phyloP scores from a whole-genome alignment of 257 asterid genomes.

The Phtheirospermum japonicum region DNA sequence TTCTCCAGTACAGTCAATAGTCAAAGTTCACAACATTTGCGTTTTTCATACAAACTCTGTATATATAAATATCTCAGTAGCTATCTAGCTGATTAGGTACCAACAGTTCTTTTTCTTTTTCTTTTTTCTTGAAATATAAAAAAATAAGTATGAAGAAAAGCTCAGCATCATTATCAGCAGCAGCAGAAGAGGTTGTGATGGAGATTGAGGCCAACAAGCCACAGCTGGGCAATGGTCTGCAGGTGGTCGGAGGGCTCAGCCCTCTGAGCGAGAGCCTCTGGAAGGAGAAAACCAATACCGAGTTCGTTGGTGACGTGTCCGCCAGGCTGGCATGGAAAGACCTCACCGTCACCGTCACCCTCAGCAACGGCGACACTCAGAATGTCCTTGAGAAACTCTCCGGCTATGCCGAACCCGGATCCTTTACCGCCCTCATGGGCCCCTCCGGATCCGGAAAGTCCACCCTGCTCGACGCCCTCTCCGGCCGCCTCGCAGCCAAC shows the following conservation, averaged over 20 bases:
- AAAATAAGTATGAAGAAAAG: conserved; percentile 37
- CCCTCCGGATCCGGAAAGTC: conserved; percentile 98
- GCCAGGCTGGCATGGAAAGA: conserved; percentile 92
- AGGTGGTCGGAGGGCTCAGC: conserved; percentile 77
- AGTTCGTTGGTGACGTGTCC: conserved; percentile 80
- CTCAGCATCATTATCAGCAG: conserved; percentile 21
- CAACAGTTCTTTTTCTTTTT: no score
- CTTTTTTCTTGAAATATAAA: no score
- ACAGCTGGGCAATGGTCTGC: conserved; percentile 45
- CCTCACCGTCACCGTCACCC: conserved; percentile 75
- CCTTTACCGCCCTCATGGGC: conserved; percentile 94
- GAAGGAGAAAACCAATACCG: conserved; percentile 84
- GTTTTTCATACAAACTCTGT: no score
- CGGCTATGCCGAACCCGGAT: conserved; percentile 94
- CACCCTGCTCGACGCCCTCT: conserved; percentile 83
- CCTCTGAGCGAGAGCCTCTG: conserved; percentile 90
- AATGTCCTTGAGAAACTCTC: conserved; percentile 71
- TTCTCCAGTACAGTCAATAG: conserved; percentile 18
- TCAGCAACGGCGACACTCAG: conserved; percentile 73
- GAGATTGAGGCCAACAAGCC: conserved; percentile 89
- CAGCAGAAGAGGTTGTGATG: conserved; percentile 59
- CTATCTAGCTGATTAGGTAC: no score
- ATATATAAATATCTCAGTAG: no score
- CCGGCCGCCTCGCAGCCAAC: conserved; percentile 86
- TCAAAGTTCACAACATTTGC: conserved; percentile 51